phyloP scores from a whole-genome alignment of 169 alveolate genomes.

The Plasmodium fragile region DNA sequence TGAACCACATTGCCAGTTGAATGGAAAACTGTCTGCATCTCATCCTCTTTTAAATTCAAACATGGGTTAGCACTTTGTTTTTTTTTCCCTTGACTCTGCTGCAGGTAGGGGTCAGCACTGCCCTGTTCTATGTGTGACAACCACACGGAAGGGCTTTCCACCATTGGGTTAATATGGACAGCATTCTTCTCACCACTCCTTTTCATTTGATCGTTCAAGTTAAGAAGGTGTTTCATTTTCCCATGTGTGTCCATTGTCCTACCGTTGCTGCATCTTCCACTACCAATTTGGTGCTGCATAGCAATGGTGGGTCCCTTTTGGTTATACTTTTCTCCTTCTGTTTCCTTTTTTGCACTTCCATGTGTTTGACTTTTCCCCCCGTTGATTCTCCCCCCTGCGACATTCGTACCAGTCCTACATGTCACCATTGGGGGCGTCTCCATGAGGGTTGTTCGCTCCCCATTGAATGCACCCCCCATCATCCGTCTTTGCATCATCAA shows the following conservation, averaged over 20 bases:
- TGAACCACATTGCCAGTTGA: background rate
- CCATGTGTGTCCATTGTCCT: background rate
- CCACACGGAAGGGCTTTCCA: background rate
- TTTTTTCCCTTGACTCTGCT: background rate
- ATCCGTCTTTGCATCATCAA: background rate
- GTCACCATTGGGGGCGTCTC: background rate
- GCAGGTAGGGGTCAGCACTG: background rate
- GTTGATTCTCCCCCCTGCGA: background rate
- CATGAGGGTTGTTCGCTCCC: background rate
- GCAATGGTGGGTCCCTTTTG: background rate
- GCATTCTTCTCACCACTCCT: background rate
- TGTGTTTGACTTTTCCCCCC: background rate
- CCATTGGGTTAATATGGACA: background rate
- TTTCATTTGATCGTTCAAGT: background rate
- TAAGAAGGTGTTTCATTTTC: background rate
- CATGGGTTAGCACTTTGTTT: background rate
- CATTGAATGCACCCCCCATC: background rate
- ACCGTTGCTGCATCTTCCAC: background rate
- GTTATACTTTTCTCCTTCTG: background rate
- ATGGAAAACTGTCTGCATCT: background rate
- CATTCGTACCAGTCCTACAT: background rate
- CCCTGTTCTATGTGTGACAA: background rate
- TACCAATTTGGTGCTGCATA: background rate
- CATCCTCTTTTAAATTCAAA: background rate
- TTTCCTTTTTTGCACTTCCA: background rate